A percentile compares a stretch with the other conserved stretches of the same genome.
Evolutionary conservation across 2,329 filamentous ascomycete species (phyloP).

Genomic region (Colletotrichum tropicale): DNA sequence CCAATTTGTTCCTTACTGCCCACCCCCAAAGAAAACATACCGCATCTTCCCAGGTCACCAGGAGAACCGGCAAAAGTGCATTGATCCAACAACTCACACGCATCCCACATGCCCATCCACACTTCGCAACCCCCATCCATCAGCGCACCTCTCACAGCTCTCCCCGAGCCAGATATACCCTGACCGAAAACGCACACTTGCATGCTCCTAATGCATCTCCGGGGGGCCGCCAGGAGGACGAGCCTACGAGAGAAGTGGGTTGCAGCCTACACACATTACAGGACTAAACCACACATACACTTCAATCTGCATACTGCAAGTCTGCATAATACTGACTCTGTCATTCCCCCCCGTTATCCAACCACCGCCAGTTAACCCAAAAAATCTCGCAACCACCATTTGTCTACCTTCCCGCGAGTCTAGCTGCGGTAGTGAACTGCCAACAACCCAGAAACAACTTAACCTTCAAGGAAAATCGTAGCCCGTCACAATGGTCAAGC

Average conservation of each 20-base stretch:
- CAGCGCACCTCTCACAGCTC: background rate
- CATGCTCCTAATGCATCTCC: background rate
- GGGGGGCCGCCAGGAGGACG: background rate
- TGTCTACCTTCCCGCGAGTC: background rate
- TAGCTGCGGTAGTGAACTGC: background rate
- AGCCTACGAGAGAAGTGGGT: background rate
- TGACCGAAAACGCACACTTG: conserved; percentile 13
- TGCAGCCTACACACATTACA: background rate
- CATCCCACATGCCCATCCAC: background rate
- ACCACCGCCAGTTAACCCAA: background rate
- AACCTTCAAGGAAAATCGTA: background rate
- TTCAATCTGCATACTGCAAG: background rate
- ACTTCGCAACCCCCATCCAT: background rate
- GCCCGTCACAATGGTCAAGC: background rate
- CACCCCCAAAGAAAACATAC: background rate
- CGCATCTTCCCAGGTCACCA: background rate
- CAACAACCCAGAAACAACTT: background rate
- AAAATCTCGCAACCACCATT: background rate
- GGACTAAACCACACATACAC: background rate
- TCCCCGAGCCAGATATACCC: background rate
- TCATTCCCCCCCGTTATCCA: background rate
- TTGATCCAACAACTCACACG: background rate
- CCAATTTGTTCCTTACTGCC: background rate
- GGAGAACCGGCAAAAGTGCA: background rate
- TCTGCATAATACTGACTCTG: background rate